phyloP scores from a whole-genome alignment of 2,329 filamentous ascomycete genomes.

The Sclerotinia glacialis region DNA sequence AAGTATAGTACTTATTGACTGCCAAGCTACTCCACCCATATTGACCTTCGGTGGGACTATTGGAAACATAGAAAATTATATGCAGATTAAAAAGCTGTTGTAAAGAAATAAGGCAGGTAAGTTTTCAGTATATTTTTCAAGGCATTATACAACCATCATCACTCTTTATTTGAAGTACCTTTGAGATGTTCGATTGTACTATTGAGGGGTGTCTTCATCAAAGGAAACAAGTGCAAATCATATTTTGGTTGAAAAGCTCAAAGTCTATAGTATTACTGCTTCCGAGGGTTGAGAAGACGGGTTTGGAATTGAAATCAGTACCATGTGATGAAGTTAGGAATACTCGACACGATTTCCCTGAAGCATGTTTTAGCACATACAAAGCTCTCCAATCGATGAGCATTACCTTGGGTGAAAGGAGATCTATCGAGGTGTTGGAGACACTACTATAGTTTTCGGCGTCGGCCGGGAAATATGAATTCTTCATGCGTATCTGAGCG shows the following conservation, averaged over 20 bases:
- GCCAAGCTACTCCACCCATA: too few relatives aligned
- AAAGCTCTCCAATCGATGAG: not conserved
- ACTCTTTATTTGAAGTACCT: not conserved
- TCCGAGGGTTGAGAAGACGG: not conserved
- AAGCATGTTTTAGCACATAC: not conserved
- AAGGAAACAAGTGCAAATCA: not conserved
- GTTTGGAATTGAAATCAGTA: not conserved
- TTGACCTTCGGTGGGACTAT: too few relatives aligned
- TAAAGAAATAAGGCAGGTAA: too few relatives aligned
- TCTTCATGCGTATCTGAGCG: too few relatives aligned
- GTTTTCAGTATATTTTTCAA: too few relatives aligned
- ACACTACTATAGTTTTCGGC: too few relatives aligned
- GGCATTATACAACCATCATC: not conserved
- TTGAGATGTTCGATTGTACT: not conserved
- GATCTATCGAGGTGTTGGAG: not conserved
- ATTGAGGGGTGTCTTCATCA: not conserved
- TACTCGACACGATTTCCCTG: not conserved
- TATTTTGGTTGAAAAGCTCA: too few relatives aligned
- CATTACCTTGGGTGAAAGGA: not conserved
- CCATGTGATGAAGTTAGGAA: not conserved
- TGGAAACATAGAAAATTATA: too few relatives aligned
- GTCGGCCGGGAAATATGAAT: too few relatives aligned
- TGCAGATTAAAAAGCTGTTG: too few relatives aligned
- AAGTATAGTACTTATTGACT: too few relatives aligned
- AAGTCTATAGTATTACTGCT: not conserved